Evolutionary conservation across 2,329 filamentous ascomycete species (phyloP).

Genomic region (Helicocarpus griseus): DNA sequence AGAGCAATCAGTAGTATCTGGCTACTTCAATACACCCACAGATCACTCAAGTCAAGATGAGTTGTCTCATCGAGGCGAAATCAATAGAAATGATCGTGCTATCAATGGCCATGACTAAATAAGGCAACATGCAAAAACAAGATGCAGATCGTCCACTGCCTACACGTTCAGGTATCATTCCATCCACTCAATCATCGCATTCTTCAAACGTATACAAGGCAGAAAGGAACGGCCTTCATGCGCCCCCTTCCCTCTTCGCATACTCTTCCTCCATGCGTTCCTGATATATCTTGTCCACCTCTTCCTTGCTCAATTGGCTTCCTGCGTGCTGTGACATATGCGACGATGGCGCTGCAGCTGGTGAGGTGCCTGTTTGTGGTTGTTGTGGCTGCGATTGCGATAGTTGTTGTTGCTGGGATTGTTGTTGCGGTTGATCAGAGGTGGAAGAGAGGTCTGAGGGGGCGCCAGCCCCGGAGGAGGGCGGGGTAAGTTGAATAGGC

Average conservation of each 20-base stretch:
- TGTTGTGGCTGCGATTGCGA: not conserved
- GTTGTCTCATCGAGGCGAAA: too few relatives aligned
- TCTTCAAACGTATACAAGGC: too few relatives aligned
- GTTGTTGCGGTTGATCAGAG: not conserved
- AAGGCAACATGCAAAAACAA: too few relatives aligned
- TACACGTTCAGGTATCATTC: too few relatives aligned
- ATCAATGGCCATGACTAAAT: too few relatives aligned
- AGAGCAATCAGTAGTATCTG: too few relatives aligned
- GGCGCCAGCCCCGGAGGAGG: slow-evolving; percentile 4
- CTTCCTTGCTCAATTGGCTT: slow-evolving; percentile 27
- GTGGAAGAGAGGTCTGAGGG: slow-evolving; percentile 7
- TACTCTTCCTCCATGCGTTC: slow-evolving; percentile 41
- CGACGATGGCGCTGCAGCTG: slow-evolving; percentile 2
- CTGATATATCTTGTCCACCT: slow-evolving; percentile 35
- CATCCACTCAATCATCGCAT: too few relatives aligned
- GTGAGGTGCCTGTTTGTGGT: not conserved
- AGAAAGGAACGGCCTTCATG: too few relatives aligned
- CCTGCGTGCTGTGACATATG: slow-evolving; percentile 4
- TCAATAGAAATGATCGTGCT: too few relatives aligned
- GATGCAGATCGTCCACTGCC: too few relatives aligned
- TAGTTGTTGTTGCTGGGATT: not conserved
- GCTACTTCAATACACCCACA: too few relatives aligned
- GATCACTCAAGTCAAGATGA: too few relatives aligned
- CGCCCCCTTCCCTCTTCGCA: slow-evolving; percentile 35
- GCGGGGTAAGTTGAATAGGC: slow-evolving; percentile 4